Evolutionary conservation across 495 filamentous ascomycete genomes (phyloP), one percentile per base, ranked within the genome.

Genomic region (Eremomyces bilateralis): DNA sequence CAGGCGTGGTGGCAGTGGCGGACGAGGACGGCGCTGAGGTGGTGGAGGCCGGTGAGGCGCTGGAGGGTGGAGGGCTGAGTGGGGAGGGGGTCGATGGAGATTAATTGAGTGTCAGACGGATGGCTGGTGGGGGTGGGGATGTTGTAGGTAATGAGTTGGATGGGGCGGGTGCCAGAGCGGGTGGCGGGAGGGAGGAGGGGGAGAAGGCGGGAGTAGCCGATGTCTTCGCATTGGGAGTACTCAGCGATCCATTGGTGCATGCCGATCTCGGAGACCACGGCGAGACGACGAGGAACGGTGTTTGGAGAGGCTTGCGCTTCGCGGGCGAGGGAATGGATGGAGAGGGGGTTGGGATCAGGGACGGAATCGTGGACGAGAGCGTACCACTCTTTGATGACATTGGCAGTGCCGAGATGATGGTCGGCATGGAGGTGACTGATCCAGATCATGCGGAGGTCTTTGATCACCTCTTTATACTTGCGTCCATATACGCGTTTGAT

Each of bases 351-450:
- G 17, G 18, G 18, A 18, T 32, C 30, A 10, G 33, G 33, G 8
- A 8, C 18, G 10, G 8, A 6, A 8, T 10, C 30, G 34, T 58
- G 44, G 21, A 53, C 72, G 22, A 54, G 57, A 13, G 60, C 46
- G 38, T 76, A 71, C 71, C 80, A 85, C 13, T 78, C 78, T 49
- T 64, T 73, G 46, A 99, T 73, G 18, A 94, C 57, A 13, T 74
- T 64, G 18, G 63, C 62, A 0, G 72, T 79, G 20, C 88, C 88
- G 15, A 95, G 66, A 47, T 99, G 88, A 53, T 99, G 88, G 57
- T 99, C 88, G 19, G 88, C 88, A 48, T 99, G 88, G 34, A 85
- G 55, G 53, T 99, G 88, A 47, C 78, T 85, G 48, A 99, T 85
- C 76, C 80, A 94, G 35, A 99, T 76, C 42, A 69, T 64, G 24